phyloP scores from a whole-genome alignment of 169 alveolate genomes.

The Theileria orientalis region DNA sequence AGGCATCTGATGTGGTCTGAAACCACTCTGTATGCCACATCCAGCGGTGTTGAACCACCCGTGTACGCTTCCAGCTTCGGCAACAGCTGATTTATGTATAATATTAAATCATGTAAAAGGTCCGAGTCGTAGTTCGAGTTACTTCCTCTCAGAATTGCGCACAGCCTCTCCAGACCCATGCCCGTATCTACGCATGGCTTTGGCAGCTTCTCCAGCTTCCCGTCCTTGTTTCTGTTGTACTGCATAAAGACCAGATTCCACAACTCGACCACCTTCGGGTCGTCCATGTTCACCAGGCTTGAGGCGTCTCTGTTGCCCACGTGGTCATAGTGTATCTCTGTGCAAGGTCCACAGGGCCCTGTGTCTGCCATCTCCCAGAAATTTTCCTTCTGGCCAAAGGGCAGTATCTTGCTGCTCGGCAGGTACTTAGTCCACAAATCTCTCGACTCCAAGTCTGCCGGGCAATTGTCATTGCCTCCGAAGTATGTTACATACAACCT shows the following conservation, averaged over 20 bases:
- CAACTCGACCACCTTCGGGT: conserved; percentile 91
- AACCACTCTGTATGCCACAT: conserved; percentile 90
- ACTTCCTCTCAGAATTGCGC: conserved; percentile 81
- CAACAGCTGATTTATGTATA: conserved; percentile 75
- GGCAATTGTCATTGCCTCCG: conserved; percentile 92
- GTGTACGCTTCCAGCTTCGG: conserved; percentile 75
- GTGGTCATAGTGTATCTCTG: conserved; percentile 93
- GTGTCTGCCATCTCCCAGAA: conserved; percentile 98
- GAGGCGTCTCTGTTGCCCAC: conserved; percentile 89
- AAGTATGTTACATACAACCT: conserved; percentile 90
- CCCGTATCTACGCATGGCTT: conserved; percentile 93
- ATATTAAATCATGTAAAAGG: conserved; percentile 82
- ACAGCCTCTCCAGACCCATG: conserved; percentile 92
- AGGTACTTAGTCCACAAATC: conserved; percentile 85
- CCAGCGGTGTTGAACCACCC: conserved; percentile 85
- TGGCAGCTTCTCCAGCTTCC: conserved; percentile 85
- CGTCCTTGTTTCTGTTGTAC: conserved; percentile 85
- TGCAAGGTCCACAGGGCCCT: conserved; percentile 96
- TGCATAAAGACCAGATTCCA: conserved; percentile 96
- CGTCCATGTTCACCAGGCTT: conserved; percentile 87
- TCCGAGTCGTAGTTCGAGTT: conserved; percentile 92
- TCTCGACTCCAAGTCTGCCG: conserved; percentile 85
- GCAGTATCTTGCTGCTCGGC: conserved; percentile 76
- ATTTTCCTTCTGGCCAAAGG: conserved; percentile 88
- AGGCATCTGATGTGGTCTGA: conserved; percentile 92